Evolutionary conservation across 495 filamentous ascomycete genomes (phyloP).

Genomic region (Jackrogersella minutella): DNA sequence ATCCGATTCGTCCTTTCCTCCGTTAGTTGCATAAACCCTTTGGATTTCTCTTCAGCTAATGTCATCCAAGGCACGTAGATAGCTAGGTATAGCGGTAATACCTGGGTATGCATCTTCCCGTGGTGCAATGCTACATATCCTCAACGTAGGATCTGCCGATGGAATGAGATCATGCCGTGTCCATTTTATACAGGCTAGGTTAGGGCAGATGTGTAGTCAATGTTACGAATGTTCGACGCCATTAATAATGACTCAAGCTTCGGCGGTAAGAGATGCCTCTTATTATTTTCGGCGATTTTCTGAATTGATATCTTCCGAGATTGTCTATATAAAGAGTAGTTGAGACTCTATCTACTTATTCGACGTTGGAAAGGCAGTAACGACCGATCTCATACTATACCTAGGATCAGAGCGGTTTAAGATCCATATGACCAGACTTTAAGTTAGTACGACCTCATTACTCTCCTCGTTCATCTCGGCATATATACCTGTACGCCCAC

Average conservation of each 20-base stretch:
- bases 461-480: background rate
- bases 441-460: background rate
- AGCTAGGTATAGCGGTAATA: too few species aligned
- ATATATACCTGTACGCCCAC: background rate
- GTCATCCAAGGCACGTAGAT: too few species aligned
- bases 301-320: too few species aligned
- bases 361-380: background rate
- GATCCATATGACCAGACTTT: background rate
- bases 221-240: background rate
- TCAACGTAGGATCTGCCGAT: slow-evolving; percentile 2
- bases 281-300: too few species aligned
- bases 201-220: background rate
- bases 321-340: slow-evolving; percentile 9
- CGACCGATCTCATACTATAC: too few species aligned
- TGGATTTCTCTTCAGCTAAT: too few species aligned
- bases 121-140: too few species aligned
- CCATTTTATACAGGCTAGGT: background rate
- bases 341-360: background rate
- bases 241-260: background rate
- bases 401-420: too few species aligned
- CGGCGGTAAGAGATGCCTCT: slow-evolving; percentile 4
- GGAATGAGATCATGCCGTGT: slow-evolving; percentile 8
- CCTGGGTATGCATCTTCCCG: too few species aligned
- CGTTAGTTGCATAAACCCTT: too few species aligned
- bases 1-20: too few species aligned